Evolutionary conservation across 2,329 filamentous ascomycete genomes (phyloP).

Genomic region (Pyrenochaeta sp.): DNA sequence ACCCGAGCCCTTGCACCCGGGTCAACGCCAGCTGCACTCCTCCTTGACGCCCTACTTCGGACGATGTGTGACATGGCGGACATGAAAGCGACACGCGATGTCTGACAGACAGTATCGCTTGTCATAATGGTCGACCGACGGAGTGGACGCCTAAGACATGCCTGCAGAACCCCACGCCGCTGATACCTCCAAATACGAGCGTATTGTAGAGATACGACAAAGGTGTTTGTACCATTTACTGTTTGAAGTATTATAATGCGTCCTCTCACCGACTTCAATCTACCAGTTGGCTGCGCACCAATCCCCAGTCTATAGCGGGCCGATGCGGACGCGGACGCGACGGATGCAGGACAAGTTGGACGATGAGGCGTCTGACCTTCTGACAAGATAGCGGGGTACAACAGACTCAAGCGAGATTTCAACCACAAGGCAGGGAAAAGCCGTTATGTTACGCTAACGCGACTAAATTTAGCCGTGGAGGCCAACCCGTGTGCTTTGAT

Average conservation of each 20-base stretch:
- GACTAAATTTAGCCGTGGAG: constrained; percentile 7
- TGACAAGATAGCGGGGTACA: constrained; percentile 26
- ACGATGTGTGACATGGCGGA: constrained; percentile 12
- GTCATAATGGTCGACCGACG: not conserved
- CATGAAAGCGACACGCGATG: constrained; percentile 4
- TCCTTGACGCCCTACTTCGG: constrained; percentile 8
- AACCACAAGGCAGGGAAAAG: constrained; percentile 24
- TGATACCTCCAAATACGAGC: not conserved
- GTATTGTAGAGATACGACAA: not conserved
- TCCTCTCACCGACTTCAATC: not conserved
- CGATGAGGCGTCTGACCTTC: constrained; percentile 16
- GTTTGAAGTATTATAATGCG: not conserved
- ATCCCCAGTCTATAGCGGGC: constrained; percentile 16
- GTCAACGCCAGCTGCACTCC: constrained; percentile 16
- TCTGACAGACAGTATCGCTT: not conserved
- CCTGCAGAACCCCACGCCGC: not conserved
- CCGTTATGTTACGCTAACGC: constrained; percentile 28
- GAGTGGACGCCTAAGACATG: not conserved
- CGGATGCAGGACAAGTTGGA: not conserved
- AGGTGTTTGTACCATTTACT: not conserved
- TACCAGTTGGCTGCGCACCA: constrained; percentile 10
- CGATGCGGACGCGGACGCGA: constrained; percentile 12
- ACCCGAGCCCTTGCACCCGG: constrained; percentile 27
- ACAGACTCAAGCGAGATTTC: constrained; percentile 13
- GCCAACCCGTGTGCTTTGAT: not conserved